Evolutionary conservation across 805 yeast species (phyloP), one percentile per base, ranked within the genome.

Genomic region (Jamesozyma jinghongensis): DNA sequence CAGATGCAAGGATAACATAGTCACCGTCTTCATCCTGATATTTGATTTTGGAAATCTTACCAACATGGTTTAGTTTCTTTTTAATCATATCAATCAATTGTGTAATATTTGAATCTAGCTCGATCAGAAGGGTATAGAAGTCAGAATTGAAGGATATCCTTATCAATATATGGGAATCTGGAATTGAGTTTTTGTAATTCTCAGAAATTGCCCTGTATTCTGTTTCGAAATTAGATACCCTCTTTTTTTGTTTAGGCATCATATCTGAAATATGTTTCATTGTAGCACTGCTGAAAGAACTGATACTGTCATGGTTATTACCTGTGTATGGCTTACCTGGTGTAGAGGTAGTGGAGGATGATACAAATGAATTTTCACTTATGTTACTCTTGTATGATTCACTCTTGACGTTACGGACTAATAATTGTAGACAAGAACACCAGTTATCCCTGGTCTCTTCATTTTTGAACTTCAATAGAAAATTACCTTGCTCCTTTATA

Each of bases 21-120:
- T 92, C 98, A 14, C 94, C 96, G 58, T 92, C 98, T 62, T 92
- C 98, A 61, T 92, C 98, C 57, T 77, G 78, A 58, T 86, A 90
- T 60, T 79, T 80, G 45, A 92, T 70, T 52, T 81, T 68, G 42
- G 66, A 62, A 36, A 66, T 48, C 12, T 61, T 69, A 19, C 80
- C 82, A 40, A 77, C 69, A 38, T 74, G 71, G 34, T 69, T 66
- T 36, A 79, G 57, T 53, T 79, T 78, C 37, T 69, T 70, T 45
- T 74, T 76, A 29, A 85, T 74, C 44, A 77, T 75, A 34, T 67
- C 73, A 35, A 73, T 64, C 42, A 85, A 67, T 34, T 73, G 78
- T 10, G 67, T 65, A 55, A 75, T 70, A 29, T 69, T 52, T 32
- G 75, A 66, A 41, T 71, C 66, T 43, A 69, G 58, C 8, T 82